Evolutionary conservation across 148 eudicot species (phyloP).

Genomic region (Camellia sinensis): DNA sequence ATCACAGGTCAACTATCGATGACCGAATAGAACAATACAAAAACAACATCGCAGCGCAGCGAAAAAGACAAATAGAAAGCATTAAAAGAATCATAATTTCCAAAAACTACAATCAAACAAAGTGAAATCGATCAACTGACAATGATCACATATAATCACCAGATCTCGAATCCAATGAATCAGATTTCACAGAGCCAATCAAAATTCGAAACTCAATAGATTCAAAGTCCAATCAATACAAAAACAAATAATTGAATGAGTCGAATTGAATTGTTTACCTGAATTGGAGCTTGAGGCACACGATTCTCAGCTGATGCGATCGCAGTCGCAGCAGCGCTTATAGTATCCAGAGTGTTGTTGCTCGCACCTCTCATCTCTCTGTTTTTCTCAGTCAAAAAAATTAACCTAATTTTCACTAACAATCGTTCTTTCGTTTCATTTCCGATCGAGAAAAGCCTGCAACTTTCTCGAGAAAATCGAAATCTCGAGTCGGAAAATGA

Average conservation of each 20-base stretch:
- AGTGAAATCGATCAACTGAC: constrained; percentile 7
- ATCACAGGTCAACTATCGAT: constrained; percentile 8
- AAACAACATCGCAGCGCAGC: not conserved
- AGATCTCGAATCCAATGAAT: constrained; percentile 9
- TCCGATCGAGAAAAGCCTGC: not conserved
- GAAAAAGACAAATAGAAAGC: not conserved
- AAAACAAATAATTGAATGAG: not conserved
- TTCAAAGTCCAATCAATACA: constrained; percentile 1
- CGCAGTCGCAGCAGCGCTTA: constrained; percentile 89
- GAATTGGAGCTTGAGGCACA: constrained; percentile 43
- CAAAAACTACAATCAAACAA: not conserved
- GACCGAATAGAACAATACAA: not conserved
- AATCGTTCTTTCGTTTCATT: not conserved
- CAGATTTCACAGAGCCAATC: not conserved
- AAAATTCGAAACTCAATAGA: not conserved
- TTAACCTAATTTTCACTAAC: constrained; percentile 8
- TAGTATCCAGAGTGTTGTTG: constrained; percentile 60
- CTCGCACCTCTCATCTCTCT: constrained; percentile 48
- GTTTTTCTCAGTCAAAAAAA: not conserved
- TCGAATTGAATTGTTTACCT: constrained; percentile 32
- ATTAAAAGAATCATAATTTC: not conserved
- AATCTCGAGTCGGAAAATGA: not conserved
- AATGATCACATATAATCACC: not conserved
- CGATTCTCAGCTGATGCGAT: constrained; percentile 79
- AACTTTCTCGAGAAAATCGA: constrained; percentile 1